A percentile compares a stretch with the other conserved stretches of the same genome.
Evolutionary conservation across 768 basidiomycete genomes (phyloP).

Genomic region (Calvatia gigantea): DNA sequence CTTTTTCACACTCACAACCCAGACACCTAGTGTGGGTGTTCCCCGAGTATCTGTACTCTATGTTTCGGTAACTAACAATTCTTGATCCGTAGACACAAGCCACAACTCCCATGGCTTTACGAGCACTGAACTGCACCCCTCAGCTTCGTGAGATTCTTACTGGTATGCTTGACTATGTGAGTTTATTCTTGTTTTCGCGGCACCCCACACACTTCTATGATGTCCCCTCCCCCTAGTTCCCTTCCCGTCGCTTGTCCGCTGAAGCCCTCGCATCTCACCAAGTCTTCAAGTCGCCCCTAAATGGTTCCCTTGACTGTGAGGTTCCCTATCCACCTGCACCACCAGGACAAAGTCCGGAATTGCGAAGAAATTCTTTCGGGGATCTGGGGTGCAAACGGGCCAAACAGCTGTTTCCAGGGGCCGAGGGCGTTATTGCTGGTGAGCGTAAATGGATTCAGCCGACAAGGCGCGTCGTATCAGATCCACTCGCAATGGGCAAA

Average conservation of each 20-base stretch:
- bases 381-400: background rate
- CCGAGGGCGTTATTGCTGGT: background rate
- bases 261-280: background rate
- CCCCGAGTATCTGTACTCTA: constrained; percentile 17
- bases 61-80: background rate
- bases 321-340: background rate
- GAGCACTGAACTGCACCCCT: background rate
- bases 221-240: background rate
- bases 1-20: constrained; percentile 32
- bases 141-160: constrained; percentile 1
- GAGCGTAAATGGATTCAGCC: background rate
- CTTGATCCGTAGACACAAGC: background rate
- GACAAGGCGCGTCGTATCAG: constrained; percentile 5
- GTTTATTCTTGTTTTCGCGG: background rate
- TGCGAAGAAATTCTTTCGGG: background rate
- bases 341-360: background rate
- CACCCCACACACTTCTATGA: background rate
- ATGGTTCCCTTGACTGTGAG: background rate
- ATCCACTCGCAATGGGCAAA: background rate
- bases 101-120: background rate
- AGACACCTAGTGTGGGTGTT: constrained; percentile 17
- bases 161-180: background rate
- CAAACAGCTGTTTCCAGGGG: background rate
- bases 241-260: background rate
- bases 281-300: background rate